phyloP scores from a whole-genome alignment of 768 basidiomycete species.

The Auriculariales sp. region DNA sequence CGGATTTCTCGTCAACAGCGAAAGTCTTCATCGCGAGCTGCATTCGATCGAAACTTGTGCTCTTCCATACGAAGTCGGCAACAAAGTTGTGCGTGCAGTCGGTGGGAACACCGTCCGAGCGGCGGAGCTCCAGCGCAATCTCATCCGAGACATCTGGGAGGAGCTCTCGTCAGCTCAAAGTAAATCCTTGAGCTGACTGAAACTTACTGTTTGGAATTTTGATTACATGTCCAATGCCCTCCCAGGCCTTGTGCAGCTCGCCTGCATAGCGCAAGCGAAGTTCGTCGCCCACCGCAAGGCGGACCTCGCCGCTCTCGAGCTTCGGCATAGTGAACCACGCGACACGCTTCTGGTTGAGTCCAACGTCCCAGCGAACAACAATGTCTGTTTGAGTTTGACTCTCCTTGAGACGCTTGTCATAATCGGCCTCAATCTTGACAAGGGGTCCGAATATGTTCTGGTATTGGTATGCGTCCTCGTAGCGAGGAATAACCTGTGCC shows the following conservation, averaged over 20 bases:
- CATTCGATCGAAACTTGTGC: constrained; percentile 98
- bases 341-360: constrained; percentile 96
- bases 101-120: constrained; percentile 83
- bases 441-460: constrained; percentile 99
- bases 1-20: constrained; percentile 97
- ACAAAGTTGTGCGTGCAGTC: constrained; percentile 92
- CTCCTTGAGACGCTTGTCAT: constrained; percentile 95
- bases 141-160: constrained; percentile 90
- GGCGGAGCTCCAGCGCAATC: constrained; percentile 82
- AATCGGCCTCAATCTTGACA: constrained; percentile 99
- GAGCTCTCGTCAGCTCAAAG: not conserved
- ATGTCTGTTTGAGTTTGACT: constrained; percentile 98
- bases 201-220: constrained; percentile 95
- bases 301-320: constrained; percentile 93
- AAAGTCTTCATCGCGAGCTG: constrained; percentile 99
- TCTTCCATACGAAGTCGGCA: constrained; percentile 99
- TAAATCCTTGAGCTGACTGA: not conserved
- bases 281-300: constrained; percentile 94
- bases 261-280: constrained; percentile 79
- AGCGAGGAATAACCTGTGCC: constrained; percentile 75
- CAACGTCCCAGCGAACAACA: constrained; percentile 91
- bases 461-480: constrained; percentile 99
- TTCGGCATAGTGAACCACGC: constrained; percentile 97
- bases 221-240: constrained; percentile 94
- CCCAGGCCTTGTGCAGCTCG: constrained; percentile 86